Evolutionary conservation across 495 filamentous ascomycete genomes (phyloP).

Genomic region (Lentithecium fluviatile): DNA sequence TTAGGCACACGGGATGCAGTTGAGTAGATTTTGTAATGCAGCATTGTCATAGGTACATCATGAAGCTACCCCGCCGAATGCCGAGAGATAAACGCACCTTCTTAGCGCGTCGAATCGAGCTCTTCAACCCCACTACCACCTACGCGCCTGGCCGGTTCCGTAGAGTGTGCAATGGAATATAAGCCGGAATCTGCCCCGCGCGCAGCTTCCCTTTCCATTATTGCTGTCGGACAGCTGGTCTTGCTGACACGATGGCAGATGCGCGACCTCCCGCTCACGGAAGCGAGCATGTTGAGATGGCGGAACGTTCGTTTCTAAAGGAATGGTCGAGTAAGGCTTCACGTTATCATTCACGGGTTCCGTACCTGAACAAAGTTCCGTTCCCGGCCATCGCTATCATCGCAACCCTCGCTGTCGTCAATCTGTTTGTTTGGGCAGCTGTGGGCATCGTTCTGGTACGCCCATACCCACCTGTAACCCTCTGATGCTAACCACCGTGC

Average conservation of each 20-base stretch:
- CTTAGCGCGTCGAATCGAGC: not conserved
- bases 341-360: slow-evolving; percentile 40
- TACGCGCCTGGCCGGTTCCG: no score
- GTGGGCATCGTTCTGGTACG: slow-evolving; percentile 65
- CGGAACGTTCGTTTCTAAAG: slow-evolving; percentile 7
- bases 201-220: no score
- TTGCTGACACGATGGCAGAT: slow-evolving; percentile 8
- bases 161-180: not conserved
- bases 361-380: slow-evolving; percentile 53
- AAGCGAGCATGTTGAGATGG: not conserved
- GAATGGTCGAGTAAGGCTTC: slow-evolving; percentile 34
- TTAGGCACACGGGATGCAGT: not conserved
- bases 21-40: slow-evolving; percentile 14
- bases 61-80: slow-evolving; percentile 30
- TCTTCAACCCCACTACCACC: slow-evolving; percentile 19
- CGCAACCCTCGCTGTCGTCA: slow-evolving; percentile 59
- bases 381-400: slow-evolving; percentile 67
- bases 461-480: slow-evolving; percentile 35
- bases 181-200: not conserved
- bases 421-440: slow-evolving; percentile 70
- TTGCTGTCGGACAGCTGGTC: not conserved
- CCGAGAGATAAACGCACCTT: slow-evolving; percentile 14
- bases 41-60: slow-evolving; percentile 17
- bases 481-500: slow-evolving; percentile 20
- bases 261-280: not conserved